A percentile compares a stretch with the other conserved stretches of the same genome.
Conservation (phyloP, 352 stramenopile genomes). For the Pythium oligandrum region DNA sequence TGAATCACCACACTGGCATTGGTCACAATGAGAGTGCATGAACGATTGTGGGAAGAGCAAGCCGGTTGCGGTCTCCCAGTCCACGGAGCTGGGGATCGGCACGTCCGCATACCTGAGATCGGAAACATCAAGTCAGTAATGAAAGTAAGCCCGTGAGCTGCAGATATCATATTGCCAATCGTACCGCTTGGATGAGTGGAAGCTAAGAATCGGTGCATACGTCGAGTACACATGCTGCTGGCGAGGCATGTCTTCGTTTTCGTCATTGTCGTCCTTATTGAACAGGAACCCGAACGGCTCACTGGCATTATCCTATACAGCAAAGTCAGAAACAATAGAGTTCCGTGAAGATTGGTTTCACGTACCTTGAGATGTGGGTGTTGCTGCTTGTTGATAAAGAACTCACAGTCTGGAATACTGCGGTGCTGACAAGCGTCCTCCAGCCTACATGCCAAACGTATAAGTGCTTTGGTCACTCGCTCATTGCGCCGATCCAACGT, state of each 20-base stretch:
- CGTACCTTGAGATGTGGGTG: constrained; percentile 97
- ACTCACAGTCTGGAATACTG: constrained; percentile 97
- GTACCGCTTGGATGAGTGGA: constrained; percentile 91
- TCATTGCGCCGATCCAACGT: constrained; percentile 2
- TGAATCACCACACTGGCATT: constrained; percentile 58
- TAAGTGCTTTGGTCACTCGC: background rate
- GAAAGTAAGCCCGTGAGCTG: no score
- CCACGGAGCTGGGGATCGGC: constrained; percentile 95
- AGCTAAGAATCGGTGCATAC: constrained; percentile 97
- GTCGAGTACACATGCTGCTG: constrained; percentile 84
- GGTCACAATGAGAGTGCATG: constrained; percentile 77
- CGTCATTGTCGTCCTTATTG: constrained; percentile 95
- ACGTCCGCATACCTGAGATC: constrained; percentile 92
- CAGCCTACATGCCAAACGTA: constrained; percentile 36
- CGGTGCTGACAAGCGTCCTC: constrained; percentile 93
- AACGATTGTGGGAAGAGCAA: constrained; percentile 91
- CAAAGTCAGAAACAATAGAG: background rate
- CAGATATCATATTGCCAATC: background rate
- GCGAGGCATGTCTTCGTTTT: constrained; percentile 91
- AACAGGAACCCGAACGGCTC: constrained; percentile 99
- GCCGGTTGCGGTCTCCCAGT: constrained; percentile 92
- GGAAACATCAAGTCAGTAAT: no score
- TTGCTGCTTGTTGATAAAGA: constrained; percentile 99
- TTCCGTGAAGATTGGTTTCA: background rate
- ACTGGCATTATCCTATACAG: constrained; percentile 83